Evolutionary conservation across 805 yeast species (phyloP).

Genomic region (Myxozyma vanderwaltii): DNA sequence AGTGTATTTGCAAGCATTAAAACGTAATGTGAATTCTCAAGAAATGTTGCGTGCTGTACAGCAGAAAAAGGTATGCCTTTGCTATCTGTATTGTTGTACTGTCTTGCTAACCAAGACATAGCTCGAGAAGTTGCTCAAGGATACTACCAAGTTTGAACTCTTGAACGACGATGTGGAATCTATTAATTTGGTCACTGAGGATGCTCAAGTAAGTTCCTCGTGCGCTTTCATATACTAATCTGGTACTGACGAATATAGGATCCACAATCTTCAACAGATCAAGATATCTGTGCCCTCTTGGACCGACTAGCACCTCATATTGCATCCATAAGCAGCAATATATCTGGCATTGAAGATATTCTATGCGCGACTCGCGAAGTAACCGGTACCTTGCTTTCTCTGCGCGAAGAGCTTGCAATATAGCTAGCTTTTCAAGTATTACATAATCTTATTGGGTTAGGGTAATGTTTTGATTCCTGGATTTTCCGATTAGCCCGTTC

Average conservation of each 20-base stretch:
- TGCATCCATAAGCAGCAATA: slow-evolving; percentile 14
- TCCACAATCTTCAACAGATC: slow-evolving; percentile 9
- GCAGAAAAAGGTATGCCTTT: slow-evolving; percentile 19
- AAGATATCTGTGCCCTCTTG: slow-evolving; percentile 7
- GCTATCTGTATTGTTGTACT: neutral
- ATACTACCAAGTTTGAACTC: neutral
- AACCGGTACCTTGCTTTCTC: neutral
- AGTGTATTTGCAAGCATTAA: slow-evolving; percentile 18
- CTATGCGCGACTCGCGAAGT: slow-evolving; percentile 14
- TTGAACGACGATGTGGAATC: slow-evolving; percentile 15
- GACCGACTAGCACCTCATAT: slow-evolving; percentile 18
- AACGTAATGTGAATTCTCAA: slow-evolving; percentile 23
- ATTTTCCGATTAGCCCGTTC: slow-evolving; percentile 6
- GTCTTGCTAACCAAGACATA: neutral
- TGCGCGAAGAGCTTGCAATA: neutral
- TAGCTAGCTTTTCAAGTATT: neutral
- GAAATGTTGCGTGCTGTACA: slow-evolving; percentile 17
- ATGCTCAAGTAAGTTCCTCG: neutral
- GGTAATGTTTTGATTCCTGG: neutral
- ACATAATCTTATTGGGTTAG: neutral
- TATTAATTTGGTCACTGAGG: slow-evolving; percentile 7
- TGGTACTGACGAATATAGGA: slow-evolving; percentile 7
- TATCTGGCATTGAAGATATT: slow-evolving; percentile 17
- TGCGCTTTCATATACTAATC: neutral
- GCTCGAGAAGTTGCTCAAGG: slow-evolving; percentile 12